Percentiles rank a stretch among this genome's conserved stretches.
phyloP scores from a whole-genome alignment of 768 basidiomycete genomes.

The Udeniomyces megalosporus region DNA sequence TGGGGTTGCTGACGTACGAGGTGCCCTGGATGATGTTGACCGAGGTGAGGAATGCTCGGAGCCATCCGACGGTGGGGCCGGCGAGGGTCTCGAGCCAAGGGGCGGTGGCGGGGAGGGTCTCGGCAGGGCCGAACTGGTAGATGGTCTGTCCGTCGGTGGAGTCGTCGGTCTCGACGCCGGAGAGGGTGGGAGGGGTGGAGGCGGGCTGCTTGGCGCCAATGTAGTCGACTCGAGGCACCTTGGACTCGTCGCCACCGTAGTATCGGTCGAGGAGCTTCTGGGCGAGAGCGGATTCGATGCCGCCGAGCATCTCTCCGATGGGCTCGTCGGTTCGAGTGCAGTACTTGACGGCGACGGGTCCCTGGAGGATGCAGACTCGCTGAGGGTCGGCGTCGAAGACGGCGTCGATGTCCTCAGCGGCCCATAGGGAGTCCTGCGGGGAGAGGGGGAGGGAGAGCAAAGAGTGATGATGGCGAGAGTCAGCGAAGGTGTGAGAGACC shows the following conservation, averaged over 20 bases:
- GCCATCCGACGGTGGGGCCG: constrained; percentile 68
- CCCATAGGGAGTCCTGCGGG: constrained; percentile 82
- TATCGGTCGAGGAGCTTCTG: constrained; percentile 58
- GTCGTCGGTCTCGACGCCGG: constrained; percentile 37
- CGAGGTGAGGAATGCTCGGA: constrained; percentile 65
- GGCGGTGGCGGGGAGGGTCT: constrained; percentile 41
- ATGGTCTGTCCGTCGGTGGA: constrained; percentile 33
- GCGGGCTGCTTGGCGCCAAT: constrained; percentile 41
- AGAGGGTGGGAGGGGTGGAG: constrained; percentile 29
- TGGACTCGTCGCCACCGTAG: constrained; percentile 57
- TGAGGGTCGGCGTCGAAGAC: constrained; percentile 98
- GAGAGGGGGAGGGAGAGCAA: constrained; percentile 7
- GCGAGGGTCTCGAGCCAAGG: constrained; percentile 74
- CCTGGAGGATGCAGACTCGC: constrained; percentile 92
- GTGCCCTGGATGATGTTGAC: constrained; percentile 72
- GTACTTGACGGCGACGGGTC: constrained; percentile 84
- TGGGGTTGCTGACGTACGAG: constrained; percentile 72
- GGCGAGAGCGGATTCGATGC: constrained; percentile 62
- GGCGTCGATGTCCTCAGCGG: constrained; percentile 92
- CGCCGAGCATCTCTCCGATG: constrained; percentile 77
- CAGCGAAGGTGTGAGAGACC: constrained; percentile 4
- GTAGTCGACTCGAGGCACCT: constrained; percentile 71
- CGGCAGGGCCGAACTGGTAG: constrained; percentile 31
- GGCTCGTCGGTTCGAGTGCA: constrained; percentile 81
- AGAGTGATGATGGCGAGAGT: background rate